phyloP scores from a whole-genome alignment of 176 grass and related monocot genomes.

The Ensete glaucum region DNA sequence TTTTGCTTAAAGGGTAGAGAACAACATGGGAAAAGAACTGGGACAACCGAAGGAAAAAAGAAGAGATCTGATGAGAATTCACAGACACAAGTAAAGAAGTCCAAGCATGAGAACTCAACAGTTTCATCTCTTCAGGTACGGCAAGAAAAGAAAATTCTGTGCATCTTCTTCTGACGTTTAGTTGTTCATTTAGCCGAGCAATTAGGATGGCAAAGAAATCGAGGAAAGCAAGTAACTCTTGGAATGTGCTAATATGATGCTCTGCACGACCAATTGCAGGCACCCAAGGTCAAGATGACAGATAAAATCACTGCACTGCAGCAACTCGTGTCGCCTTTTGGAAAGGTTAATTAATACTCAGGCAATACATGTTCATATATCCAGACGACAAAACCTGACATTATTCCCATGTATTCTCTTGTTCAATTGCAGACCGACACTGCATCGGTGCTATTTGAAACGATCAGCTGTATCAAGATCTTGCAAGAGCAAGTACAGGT shows the following conservation, averaged over 20 bases:
- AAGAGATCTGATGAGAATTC: conserved; percentile 51
- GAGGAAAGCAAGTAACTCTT: too few relatives aligned
- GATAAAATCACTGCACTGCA: conserved; percentile 87
- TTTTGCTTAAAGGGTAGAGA: conserved; percentile 31
- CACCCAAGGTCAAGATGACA: conserved; percentile 74
- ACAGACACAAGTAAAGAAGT: conserved; percentile 52
- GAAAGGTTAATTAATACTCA: conserved; percentile 55
- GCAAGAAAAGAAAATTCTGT: neutral
- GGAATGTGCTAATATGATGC: too few relatives aligned
- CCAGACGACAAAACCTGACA: too few relatives aligned
- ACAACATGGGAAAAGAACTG: conserved; percentile 30
- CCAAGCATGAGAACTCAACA: conserved; percentile 56
- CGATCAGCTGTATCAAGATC: conserved; percentile 75
- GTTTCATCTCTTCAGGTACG: conserved; percentile 60
- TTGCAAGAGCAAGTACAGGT: conserved; percentile 98
- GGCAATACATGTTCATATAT: too few relatives aligned
- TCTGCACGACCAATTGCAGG: conserved; percentile 36
- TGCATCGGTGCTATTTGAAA: conserved; percentile 76
- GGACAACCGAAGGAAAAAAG: conserved; percentile 50
- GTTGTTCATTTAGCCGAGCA: too few relatives aligned
- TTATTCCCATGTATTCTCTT: too few relatives aligned
- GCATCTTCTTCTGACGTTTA: too few relatives aligned
- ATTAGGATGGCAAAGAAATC: too few relatives aligned
- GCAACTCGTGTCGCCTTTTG: conserved; percentile 86
- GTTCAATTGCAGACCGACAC: conserved; percentile 57